These are phyloP conservation scores for Backusella morwellensis DNA, from an alignment of 192 early-diverging fungal genomes.

Conservation along the genomic window DNA sequence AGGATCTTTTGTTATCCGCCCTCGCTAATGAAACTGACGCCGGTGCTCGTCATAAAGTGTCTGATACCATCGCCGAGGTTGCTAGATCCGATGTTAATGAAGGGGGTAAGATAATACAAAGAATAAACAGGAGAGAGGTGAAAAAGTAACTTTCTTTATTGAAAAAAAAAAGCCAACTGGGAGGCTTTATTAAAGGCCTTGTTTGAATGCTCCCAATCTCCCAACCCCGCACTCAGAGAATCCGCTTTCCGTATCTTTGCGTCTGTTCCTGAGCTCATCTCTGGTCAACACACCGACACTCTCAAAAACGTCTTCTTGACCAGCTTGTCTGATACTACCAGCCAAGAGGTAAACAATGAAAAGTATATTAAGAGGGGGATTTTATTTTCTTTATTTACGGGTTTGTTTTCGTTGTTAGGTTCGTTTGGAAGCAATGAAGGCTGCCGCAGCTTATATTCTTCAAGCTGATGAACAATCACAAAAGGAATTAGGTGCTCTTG, in stretches of 20 bases:
- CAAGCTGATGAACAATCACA: slow-evolving; percentile 59
- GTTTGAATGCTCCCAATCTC: slow-evolving; percentile 79
- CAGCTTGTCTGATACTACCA: slow-evolving; percentile 69
- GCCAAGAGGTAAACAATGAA: slow-evolving; percentile 36
- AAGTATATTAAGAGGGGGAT: background rate
- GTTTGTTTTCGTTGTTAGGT: slow-evolving; percentile 41
- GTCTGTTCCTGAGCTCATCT: slow-evolving; percentile 75
- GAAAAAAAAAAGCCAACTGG: slow-evolving; percentile 61
- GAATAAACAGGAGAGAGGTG: too few species aligned
- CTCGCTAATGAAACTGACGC: slow-evolving; percentile 73
- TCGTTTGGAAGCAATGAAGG: slow-evolving; percentile 75
- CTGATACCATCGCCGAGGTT: slow-evolving; percentile 92
- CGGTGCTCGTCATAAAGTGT: slow-evolving; percentile 86
- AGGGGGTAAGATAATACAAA: slow-evolving; percentile 39
- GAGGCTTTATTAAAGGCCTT: slow-evolving; percentile 76
- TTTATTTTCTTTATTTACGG: background rate
- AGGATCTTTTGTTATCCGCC: slow-evolving; percentile 75
- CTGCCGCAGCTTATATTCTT: slow-evolving; percentile 73
- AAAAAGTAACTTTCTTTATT: too few species aligned
- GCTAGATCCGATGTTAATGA: slow-evolving; percentile 56
- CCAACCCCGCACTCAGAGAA: slow-evolving; percentile 74
- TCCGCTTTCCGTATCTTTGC: slow-evolving; percentile 90
- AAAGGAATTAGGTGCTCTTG: slow-evolving; percentile 58
- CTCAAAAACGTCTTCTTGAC: slow-evolving; percentile 72
- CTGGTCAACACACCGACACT: slow-evolving; percentile 65